A percentile compares a stretch with the other conserved stretches of the same genome.
Conservation (phyloP, 176 grass and related monocot genomes). For the Phoenix roebelenii region DNA sequence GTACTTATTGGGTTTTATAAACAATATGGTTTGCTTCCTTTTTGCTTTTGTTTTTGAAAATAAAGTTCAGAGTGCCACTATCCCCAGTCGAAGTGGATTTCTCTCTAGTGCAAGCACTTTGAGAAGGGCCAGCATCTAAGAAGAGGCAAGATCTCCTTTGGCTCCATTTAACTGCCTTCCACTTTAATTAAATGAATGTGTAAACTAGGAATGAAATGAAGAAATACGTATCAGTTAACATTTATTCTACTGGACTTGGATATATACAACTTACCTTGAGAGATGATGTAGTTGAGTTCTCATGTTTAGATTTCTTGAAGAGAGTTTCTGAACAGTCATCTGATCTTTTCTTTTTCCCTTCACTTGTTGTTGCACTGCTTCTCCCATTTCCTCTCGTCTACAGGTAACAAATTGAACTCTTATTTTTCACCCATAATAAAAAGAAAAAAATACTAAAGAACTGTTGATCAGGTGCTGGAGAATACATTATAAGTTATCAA, state of each 20-base stretch:
- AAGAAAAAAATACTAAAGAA: not conserved
- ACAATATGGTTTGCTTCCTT: not conserved
- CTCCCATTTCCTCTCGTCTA: conserved; percentile 42
- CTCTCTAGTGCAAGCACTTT: too few species aligned
- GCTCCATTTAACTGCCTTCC: not conserved
- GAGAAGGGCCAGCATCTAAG: too few species aligned
- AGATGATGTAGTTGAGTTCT: conserved; percentile 50
- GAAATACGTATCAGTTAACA: too few species aligned
- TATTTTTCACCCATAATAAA: not conserved
- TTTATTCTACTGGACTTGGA: not conserved
- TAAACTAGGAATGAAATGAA: too few species aligned
- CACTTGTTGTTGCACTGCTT: conserved; percentile 26
- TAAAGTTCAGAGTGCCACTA: too few species aligned
- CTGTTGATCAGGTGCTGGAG: too few species aligned
- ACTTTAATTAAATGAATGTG: too few species aligned
- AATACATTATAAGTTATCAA: too few species aligned
- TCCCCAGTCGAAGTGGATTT: too few species aligned
- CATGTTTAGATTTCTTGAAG: conserved; percentile 62
- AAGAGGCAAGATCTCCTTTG: not conserved
- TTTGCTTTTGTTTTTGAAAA: too few species aligned
- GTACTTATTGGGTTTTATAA: not conserved
- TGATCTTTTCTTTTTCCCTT: conserved; percentile 67
- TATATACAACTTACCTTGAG: conserved; percentile 40
- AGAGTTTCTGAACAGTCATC: conserved; percentile 40
- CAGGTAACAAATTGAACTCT: conserved; percentile 9